A percentile compares a stretch with the other conserved stretches of the same genome.
These are phyloP conservation scores for Macrophomina tecta DNA, from an alignment of 2,329 filamentous ascomycete genomes.

Conservation along the genomic window DNA sequence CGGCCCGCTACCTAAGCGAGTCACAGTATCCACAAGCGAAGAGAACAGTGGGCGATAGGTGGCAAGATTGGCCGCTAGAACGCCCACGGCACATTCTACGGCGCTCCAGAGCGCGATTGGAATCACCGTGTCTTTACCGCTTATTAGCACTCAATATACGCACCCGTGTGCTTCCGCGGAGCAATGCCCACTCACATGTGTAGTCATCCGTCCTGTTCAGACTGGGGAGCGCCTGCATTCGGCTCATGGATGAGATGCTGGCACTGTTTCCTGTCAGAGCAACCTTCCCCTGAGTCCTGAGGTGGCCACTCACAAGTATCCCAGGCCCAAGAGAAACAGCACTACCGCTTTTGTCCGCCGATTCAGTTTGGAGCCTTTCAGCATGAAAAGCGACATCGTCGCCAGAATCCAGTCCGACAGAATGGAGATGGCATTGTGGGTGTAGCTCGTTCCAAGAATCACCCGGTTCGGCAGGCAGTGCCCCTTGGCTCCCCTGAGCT, in stretches of 20 bases:
- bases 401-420: constrained; percentile 18
- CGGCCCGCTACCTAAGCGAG: background rate
- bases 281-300: background rate
- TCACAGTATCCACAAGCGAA: constrained; percentile 12
- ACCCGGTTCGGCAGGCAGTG: background rate
- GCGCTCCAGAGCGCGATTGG: constrained; percentile 10
- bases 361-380: constrained; percentile 17
- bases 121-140: constrained; percentile 6
- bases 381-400: constrained; percentile 13
- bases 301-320: constrained; percentile 7
- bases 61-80: constrained; percentile 12
- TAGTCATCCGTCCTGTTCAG: constrained; percentile 6
- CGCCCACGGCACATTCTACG: constrained; percentile 12
- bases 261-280: background rate
- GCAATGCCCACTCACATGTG: background rate
- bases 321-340: constrained; percentile 7
- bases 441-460: constrained; percentile 16
- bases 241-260: constrained; percentile 10
- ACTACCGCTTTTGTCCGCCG: constrained; percentile 11
- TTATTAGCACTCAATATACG: background rate
- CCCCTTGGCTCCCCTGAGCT: constrained; percentile 5
- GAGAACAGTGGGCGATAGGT: constrained; percentile 13
- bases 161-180: background rate
- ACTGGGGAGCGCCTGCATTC: constrained; percentile 12
- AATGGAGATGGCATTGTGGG: constrained; percentile 18